Base-by-base conservation (phyloP, 1,139 yeast species). In the Lizanozyma gosingica region DNA sequence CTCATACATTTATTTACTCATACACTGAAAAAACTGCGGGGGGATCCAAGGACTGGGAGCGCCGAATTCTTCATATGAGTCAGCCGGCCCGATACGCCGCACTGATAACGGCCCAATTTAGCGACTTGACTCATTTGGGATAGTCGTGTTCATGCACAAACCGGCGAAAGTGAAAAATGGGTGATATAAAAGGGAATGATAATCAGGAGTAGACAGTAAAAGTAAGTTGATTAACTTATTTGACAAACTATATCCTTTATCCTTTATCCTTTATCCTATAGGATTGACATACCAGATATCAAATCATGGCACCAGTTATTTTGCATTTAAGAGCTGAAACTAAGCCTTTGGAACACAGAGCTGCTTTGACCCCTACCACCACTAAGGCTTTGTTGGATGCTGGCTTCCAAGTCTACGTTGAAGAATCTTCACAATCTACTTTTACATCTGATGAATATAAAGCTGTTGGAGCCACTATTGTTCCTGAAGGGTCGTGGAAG, bases 281-380 rank as follows among this genome's bases (percentile, higher is more conserved):
- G n/a, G n/a, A n/a, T n/a, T n/a, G n/a, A n/a, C n/a, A n/a, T n/a
- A n/a, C n/a, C n/a, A n/a, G n/a, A n/a, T n/a, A n/a, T n/a, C n/a
- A n/a, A n/a, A n/a, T n/a, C n/a, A 52, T 47, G 51, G 43, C 50
- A 18, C 34, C 38, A 14, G 83, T 81, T 39, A 77, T 73, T 40
- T 75, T 80, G 51, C 94, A 84, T 53, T 73, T 92, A 47, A 83
- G 98, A 71, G 97, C 97, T 35, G 98, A 92, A 64, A 85, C 94
- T 56, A 92, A 92, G 78, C 95, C 97, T 34, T 71, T 88, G 55
- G 98, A 92, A 70, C 95, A 94, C 50, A 84, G 98, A 69, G 95
- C 97, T 34, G 97, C 96, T 39, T 74, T 92, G 54, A 88, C 98
- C 6, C 98, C 98, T 33, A 65, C 86, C 37, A 85, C 96, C 39